Conservation (phyloP, 1,284 basidiomycete genomes). For the Blastosporella zonata region DNA sequence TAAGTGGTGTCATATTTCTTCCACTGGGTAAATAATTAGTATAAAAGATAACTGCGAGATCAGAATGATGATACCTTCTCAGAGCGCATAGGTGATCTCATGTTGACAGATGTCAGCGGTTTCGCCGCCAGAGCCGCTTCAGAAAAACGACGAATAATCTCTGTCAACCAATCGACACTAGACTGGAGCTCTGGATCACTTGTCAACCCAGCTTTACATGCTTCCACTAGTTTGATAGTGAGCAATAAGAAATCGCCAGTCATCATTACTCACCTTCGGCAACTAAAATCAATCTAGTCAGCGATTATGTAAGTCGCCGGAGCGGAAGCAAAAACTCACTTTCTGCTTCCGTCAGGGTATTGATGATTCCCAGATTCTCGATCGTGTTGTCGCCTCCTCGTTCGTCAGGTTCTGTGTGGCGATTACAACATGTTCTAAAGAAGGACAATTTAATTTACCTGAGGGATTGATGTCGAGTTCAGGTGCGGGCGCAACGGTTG, state of each 20-base stretch:
- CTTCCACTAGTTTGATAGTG: slow-evolving; percentile 48
- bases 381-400: slow-evolving; percentile 75
- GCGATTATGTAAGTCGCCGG: slow-evolving; percentile 19
- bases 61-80: slow-evolving; percentile 52
- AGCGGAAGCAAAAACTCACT: slow-evolving; percentile 38
- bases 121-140: slow-evolving; percentile 55
- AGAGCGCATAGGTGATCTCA: slow-evolving; percentile 52
- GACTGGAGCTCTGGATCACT: slow-evolving; percentile 45
- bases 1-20: slow-evolving; percentile 66
- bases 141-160: slow-evolving; percentile 65
- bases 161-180: slow-evolving; percentile 77
- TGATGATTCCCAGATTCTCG: slow-evolving; percentile 64
- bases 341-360: slow-evolving; percentile 61
- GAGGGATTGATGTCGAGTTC: slow-evolving; percentile 41
- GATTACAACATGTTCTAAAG: background rate
- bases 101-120: slow-evolving; percentile 56
- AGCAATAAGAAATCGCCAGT: slow-evolving; percentile 3
- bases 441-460: slow-evolving; percentile 31
- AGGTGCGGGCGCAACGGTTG: slow-evolving; percentile 50
- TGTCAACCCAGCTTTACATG: slow-evolving; percentile 51
- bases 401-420: slow-evolving; percentile 49
- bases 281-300: slow-evolving; percentile 32
- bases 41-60: background rate
- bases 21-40: slow-evolving; percentile 46
- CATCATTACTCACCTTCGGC: slow-evolving; percentile 40